phyloP scores from a whole-genome alignment of 2,329 filamentous ascomycete genomes.

The Paracorniculantispora psalliotae region DNA sequence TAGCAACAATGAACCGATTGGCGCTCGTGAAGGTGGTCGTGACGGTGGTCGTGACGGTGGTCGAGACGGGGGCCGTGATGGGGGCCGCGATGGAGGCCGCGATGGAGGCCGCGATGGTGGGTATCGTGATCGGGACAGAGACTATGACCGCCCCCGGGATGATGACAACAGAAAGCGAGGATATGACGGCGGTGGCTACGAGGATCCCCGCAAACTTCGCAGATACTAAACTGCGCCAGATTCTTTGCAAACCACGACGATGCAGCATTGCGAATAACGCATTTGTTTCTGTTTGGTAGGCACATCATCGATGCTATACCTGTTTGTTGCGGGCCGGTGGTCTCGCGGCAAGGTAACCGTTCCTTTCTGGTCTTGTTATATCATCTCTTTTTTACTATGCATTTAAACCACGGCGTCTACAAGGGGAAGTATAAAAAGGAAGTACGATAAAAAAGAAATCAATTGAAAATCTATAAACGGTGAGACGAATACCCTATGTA shows the following conservation, averaged over 20 bases:
- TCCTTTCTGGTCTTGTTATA: slow-evolving; percentile 2
- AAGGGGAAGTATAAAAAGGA: slow-evolving; percentile 2
- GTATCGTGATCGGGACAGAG: slow-evolving; percentile 42
- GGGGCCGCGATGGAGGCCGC: slow-evolving; percentile 54
- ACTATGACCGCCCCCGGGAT: slow-evolving; percentile 52
- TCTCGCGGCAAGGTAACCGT: slow-evolving; percentile 5
- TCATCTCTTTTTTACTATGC: background rate
- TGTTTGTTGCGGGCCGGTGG: background rate
- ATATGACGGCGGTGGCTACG: slow-evolving; percentile 74
- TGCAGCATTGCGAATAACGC: background rate
- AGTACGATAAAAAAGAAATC: background rate
- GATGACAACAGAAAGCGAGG: slow-evolving; percentile 61
- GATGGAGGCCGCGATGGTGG: slow-evolving; percentile 59
- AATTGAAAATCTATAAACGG: background rate
- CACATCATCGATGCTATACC: background rate
- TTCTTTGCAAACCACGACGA: background rate
- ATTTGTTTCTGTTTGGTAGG: background rate
- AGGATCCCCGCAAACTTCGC: slow-evolving; percentile 67
- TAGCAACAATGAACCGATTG: slow-evolving; percentile 80
- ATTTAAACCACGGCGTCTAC: slow-evolving; percentile 2
- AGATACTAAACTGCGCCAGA: slow-evolving; percentile 47
- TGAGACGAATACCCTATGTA: background rate
- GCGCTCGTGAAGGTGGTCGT: slow-evolving; percentile 58
- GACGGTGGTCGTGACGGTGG: slow-evolving; percentile 54
- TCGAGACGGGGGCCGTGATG: slow-evolving; percentile 45